These are phyloP conservation scores for Nitzschia palea DNA, from an alignment of 108 stramenopile genomes.

Conservation along the genomic window DNA sequence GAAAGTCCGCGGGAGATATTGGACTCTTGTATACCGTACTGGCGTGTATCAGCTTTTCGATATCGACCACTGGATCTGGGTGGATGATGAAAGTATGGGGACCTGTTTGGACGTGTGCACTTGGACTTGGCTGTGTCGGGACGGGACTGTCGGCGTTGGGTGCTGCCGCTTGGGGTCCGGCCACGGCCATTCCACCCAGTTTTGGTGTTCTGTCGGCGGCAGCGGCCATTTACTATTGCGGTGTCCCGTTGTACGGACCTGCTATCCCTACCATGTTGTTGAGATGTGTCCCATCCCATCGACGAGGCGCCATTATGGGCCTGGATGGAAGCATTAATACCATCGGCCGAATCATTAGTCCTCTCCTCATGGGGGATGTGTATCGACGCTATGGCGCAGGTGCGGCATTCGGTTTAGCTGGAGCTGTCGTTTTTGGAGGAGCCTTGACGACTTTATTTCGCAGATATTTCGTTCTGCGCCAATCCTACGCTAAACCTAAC, in stretches of 20 bases:
- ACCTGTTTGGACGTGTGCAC: constrained; percentile 62
- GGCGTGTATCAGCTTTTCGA: constrained; percentile 63
- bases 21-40: constrained; percentile 65
- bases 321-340: constrained; percentile 77
- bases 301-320: constrained; percentile 71
- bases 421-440: constrained; percentile 39
- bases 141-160: constrained; percentile 56
- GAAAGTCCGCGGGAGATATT: constrained; percentile 51
- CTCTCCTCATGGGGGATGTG: constrained; percentile 66
- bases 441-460: constrained; percentile 51
- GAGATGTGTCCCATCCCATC: constrained; percentile 67
- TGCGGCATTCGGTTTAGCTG: constrained; percentile 62
- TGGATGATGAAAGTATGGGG: constrained; percentile 50
- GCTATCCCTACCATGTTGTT: constrained; percentile 78
- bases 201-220: constrained; percentile 36
- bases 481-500: constrained; percentile 12
- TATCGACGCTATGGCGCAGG: constrained; percentile 54
- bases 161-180: constrained; percentile 37
- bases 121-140: constrained; percentile 56
- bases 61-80: constrained; percentile 50
- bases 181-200: constrained; percentile 10
- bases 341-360: constrained; percentile 57
- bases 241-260: constrained; percentile 80
- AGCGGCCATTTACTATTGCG: constrained; percentile 66
- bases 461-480: constrained; percentile 52